These are phyloP conservation scores for Rostrohypoxylon terebratum DNA, from an alignment of 495 filamentous ascomycete species.

Conservation along the genomic window DNA sequence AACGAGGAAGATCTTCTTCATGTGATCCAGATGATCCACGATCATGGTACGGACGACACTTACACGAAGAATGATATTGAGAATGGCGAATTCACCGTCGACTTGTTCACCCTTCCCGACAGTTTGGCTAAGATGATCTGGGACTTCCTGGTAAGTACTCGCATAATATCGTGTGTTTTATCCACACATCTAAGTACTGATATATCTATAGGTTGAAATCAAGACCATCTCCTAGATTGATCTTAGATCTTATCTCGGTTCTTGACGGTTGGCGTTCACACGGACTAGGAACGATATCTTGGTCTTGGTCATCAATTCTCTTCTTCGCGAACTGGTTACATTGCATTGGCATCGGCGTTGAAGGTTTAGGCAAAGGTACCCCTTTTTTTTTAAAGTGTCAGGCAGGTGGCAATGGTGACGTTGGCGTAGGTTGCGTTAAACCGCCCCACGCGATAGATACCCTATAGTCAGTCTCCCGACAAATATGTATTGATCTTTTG, in stretches of 20 bases:
- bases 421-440: constrained; percentile 51
- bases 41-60: constrained; percentile 90
- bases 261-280: constrained; percentile 16
- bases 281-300: constrained; percentile 3
- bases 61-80: constrained; percentile 98
- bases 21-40: constrained; percentile 97
- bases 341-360: constrained; percentile 52
- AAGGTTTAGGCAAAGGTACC: constrained; percentile 19
- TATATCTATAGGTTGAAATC: constrained; percentile 39
- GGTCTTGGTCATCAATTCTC: constrained; percentile 17
- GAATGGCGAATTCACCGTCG: constrained; percentile 97
- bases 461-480: constrained; percentile 42
- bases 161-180: neutral
- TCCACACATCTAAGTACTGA: constrained; percentile 14
- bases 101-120: constrained; percentile 95
- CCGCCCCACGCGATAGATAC: constrained; percentile 48
- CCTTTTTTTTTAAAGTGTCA: constrained; percentile 26
- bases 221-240: constrained; percentile 38
- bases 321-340: constrained; percentile 25
- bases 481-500: constrained; percentile 29
- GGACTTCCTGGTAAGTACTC: constrained; percentile 72
- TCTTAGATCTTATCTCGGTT: neutral
- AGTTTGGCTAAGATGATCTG: constrained; percentile 86
- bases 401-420: constrained; percentile 44
- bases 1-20: constrained; percentile 90